These are phyloP conservation scores for Fonsecaea nubica DNA, from an alignment of 2,329 filamentous ascomycete species.

Conservation along the genomic window DNA sequence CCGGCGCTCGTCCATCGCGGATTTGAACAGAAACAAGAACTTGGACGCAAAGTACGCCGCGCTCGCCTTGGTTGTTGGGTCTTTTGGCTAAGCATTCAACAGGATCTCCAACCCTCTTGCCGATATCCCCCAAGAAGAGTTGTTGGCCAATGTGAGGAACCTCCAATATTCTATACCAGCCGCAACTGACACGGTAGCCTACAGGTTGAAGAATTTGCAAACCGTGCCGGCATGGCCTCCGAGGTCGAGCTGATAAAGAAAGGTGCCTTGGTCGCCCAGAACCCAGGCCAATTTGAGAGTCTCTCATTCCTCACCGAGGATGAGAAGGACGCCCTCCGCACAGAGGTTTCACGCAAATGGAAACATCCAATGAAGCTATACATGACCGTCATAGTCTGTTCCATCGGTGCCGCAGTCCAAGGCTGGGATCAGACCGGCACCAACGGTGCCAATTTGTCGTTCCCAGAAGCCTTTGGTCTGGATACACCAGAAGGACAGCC, in stretches of 20 bases:
- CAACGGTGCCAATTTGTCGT: slow-evolving; percentile 55
- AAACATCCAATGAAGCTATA: slow-evolving; percentile 47
- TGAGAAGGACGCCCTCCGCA: slow-evolving; percentile 46
- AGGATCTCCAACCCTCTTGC: slow-evolving; percentile 42
- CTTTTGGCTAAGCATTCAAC: slow-evolving; percentile 12
- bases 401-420: slow-evolving; percentile 53
- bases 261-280: slow-evolving; percentile 44
- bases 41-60: slow-evolving; percentile 36
- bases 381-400: slow-evolving; percentile 49
- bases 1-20: slow-evolving; percentile 27
- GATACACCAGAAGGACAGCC: slow-evolving; percentile 32
- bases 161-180: neutral
- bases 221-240: slow-evolving; percentile 14
- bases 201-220: slow-evolving; percentile 44
- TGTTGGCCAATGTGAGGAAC: slow-evolving; percentile 43
- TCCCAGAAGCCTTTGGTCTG: slow-evolving; percentile 47
- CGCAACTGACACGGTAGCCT: neutral
- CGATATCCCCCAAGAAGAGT: slow-evolving; percentile 36
- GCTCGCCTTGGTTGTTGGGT: slow-evolving; percentile 4
- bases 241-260: slow-evolving; percentile 27
- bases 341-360: slow-evolving; percentile 48
- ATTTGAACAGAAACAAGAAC: slow-evolving; percentile 33
- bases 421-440: slow-evolving; percentile 54
- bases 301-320: slow-evolving; percentile 45
- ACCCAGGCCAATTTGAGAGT: slow-evolving; percentile 33